Base-by-base conservation (phyloP, 192 early-diverging fungal species). In the Linnemannia schmuckeri region DNA sequence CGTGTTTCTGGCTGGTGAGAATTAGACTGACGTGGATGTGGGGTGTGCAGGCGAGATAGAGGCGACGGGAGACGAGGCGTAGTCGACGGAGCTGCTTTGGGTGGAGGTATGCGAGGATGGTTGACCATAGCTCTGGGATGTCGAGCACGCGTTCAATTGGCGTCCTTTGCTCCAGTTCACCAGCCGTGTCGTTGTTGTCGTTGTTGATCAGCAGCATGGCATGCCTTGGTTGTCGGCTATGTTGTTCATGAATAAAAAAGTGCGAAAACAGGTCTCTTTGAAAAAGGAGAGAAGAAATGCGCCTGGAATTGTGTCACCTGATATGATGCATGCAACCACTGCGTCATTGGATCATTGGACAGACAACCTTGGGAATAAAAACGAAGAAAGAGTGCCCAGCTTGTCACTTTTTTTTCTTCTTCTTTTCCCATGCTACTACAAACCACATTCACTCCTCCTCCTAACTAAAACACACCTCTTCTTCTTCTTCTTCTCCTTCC, bases 11-110 rank as follows among this genome's bases (percentile, higher is more conserved):
- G 37, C 35, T 69, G 57, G 52, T 70, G 63, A 83, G 70, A 2
- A 63, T 1, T 12, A 83, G n/a, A 27, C 24, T 7, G 47, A 78
- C 46, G 22, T 42, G 44, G 15, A 78, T 44, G 37, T 78, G 61
- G 6, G 57, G 35, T 13, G n/a, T 40, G 63, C 76, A 83, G 2
- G 82, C 82, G 6, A 27, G 30, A 41, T 78, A 33, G 35, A 83
- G 7, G 18, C 61, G 76, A 55, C 69, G 70, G 35, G 71, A 83
- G 44, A 83, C 82, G 42, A 83, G 82, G 35, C 82, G 82, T 8
- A 83, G 76, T 1, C 76, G 82, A 24, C 76, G 76, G 24, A 78
- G 15, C n/a, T 75, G 76, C 61, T 63, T 73, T 47, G 72, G 55
- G 30, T 18, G 20, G 7, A 83, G 57, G 35, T 54, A 83, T 1